Evolutionary conservation across 2,329 filamentous ascomycete species (phyloP).

Genomic region (Fusarium papillatum): DNA sequence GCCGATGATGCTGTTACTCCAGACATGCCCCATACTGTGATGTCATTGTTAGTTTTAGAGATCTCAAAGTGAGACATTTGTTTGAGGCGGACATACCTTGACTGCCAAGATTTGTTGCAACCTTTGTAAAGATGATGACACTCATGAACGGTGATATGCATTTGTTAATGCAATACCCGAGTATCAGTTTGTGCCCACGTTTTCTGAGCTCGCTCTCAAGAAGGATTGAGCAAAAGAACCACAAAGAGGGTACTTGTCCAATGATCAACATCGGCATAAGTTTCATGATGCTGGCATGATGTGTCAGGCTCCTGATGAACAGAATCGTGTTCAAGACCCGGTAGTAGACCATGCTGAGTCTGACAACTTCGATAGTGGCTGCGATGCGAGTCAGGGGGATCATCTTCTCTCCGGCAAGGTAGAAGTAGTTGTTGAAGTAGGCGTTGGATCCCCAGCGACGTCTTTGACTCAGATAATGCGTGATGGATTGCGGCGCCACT

Average conservation of each 20-base stretch:
- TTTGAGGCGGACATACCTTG: slow-evolving; percentile 18
- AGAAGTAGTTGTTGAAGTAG: slow-evolving; percentile 54
- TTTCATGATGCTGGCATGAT: slow-evolving; percentile 17
- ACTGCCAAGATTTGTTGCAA: slow-evolving; percentile 37
- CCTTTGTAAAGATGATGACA: slow-evolving; percentile 42
- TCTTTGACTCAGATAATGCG: slow-evolving; percentile 50
- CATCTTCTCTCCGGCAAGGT: slow-evolving; percentile 49
- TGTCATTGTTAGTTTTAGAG: not conserved
- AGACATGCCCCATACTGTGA: slow-evolving; percentile 38
- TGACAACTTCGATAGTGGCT: slow-evolving; percentile 46
- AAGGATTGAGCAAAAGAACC: slow-evolving; percentile 37
- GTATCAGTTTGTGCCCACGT: slow-evolving; percentile 30
- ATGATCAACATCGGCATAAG: slow-evolving; percentile 36
- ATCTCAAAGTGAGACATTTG: not conserved
- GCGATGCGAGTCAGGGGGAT: slow-evolving; percentile 53
- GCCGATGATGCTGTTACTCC: slow-evolving; percentile 38
- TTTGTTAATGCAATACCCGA: slow-evolving; percentile 38
- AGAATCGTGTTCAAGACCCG: slow-evolving; percentile 49
- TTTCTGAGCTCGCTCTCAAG: slow-evolving; percentile 29
- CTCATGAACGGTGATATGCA: slow-evolving; percentile 36
- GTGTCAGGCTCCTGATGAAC: slow-evolving; percentile 39
- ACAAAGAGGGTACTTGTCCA: slow-evolving; percentile 25
- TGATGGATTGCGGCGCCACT: slow-evolving; percentile 49
- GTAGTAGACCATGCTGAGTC: slow-evolving; percentile 50
- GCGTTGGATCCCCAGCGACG: slow-evolving; percentile 52